Evolutionary conservation across 192 early-diverging fungal genomes (phyloP).

Genomic region (Podochytrium sp.): DNA sequence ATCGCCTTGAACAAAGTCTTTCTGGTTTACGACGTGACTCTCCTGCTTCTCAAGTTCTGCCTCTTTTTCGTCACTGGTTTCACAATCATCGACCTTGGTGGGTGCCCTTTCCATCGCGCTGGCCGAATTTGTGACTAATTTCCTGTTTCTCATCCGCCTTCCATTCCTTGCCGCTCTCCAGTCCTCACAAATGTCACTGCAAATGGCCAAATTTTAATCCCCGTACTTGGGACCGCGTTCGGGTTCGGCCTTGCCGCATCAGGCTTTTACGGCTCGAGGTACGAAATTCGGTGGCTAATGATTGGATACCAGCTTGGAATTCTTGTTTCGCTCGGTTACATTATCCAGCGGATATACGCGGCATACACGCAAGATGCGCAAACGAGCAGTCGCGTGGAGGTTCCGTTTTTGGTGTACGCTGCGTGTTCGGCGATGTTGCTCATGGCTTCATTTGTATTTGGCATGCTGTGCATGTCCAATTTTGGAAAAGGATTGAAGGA

Average conservation of each 20-base stretch:
- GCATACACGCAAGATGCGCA: not conserved
- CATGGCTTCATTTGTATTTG: not conserved
- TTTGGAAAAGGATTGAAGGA: conserved; percentile 24
- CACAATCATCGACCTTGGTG: not conserved
- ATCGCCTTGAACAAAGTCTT: not conserved
- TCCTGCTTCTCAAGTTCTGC: not conserved
- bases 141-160: not conserved
- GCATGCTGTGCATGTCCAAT: not conserved
- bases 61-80: not conserved
- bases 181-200: conserved; percentile 3
- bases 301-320: not conserved
- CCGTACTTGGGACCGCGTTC: not conserved
- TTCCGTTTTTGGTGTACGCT: conserved; percentile 1
- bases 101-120: too few species aligned
- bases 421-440: not conserved
- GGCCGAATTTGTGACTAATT: not conserved
- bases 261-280: not conserved
- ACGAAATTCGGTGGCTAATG: not conserved
- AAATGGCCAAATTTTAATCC: not conserved
- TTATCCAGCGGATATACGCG: not conserved
- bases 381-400: not conserved
- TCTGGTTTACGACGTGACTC: not conserved
- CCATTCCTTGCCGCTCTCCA: not conserved
- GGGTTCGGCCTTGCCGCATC: not conserved
- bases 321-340: not conserved